Conservation (phyloP, 1,284 basidiomycete species). For the Wolfiporia cocos region DNA sequence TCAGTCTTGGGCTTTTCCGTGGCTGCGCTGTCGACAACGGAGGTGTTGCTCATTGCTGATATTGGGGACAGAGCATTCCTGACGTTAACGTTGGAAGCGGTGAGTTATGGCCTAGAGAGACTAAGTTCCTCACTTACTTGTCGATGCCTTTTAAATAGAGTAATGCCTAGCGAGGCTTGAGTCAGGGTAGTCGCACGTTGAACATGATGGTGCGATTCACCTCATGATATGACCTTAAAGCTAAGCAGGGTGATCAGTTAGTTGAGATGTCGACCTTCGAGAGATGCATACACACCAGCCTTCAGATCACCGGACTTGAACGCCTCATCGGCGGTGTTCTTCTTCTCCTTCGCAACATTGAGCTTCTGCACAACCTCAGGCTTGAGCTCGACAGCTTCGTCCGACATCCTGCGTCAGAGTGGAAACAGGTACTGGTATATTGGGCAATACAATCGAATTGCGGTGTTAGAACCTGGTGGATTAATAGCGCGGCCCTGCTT, state of each 20-base stretch:
- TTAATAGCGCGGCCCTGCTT: not conserved
- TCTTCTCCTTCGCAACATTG: constrained; percentile 57
- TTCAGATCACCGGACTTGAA: constrained; percentile 63
- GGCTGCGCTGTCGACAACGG: constrained; percentile 14
- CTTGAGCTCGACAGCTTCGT: constrained; percentile 7
- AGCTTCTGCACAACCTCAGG: constrained; percentile 43
- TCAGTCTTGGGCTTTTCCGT: constrained; percentile 30
- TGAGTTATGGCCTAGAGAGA: no score
- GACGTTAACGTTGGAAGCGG: no score
- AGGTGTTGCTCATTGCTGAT: constrained; percentile 10
- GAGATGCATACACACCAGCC: constrained; percentile 42
- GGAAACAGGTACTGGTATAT: not conserved
- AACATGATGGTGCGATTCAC: constrained; percentile 31
- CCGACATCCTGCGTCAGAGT: constrained; percentile 1
- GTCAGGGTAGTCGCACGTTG: no score
- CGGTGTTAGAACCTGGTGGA: not conserved
- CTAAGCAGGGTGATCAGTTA: constrained; percentile 26
- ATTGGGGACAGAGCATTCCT: constrained; percentile 21
- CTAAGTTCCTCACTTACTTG: constrained; percentile 59
- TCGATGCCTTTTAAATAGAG: constrained; percentile 68
- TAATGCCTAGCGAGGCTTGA: constrained; percentile 44
- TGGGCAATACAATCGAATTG: not conserved
- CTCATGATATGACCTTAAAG: constrained; percentile 60
- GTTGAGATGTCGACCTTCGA: not conserved
- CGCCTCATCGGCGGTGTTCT: constrained; percentile 67